Evolutionary conservation across 805 yeast genomes (phyloP), one percentile per base, ranked within the genome.

Genomic region (Candida saitoana): DNA sequence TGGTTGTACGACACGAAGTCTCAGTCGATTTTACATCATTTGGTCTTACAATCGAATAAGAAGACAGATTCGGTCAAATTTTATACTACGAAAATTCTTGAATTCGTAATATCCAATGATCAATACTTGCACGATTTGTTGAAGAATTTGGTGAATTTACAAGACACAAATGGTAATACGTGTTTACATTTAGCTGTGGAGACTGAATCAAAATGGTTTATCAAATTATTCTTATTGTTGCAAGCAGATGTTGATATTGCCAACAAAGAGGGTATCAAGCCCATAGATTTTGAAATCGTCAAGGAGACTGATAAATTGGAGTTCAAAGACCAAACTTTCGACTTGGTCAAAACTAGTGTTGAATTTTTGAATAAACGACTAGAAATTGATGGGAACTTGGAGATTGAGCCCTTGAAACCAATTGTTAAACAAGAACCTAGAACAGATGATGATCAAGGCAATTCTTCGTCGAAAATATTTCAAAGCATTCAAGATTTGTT

Each of bases 1-100:
- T 62, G 64, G 63, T 56, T 69, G 39, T 56, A 59, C 38, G 69
- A 91, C 58, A 74, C 77, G 40, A 79, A 81, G 53, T 82, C 83
- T 33, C 77, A 96, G 52, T 80, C 96, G 0, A 79, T 93, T 11
- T 63, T 93, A 38, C 99, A 93, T 62, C 96, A 88, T 57, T 84
- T 93, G 49, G 83, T 89, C 3, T 67, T 81, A 27, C 59, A 57
- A 44, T 49, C 60, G 5, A 41, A 38, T 25, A 63, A 57, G 39
- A 67, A 65, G 47, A 40, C 49, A 17, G 66, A 62, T n/a, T 56
- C 67, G 46, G 50, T 59, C 22, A 60, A 57, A 36, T 69, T 65
- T 48, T 69, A 69, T 45, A 49, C 59, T 7, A 50, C 47, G 17
- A 64, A 64, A 46, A 65, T 67, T 17, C 37, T 68, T 30, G 66